Base-by-base conservation (phyloP, 768 basidiomycete species). In the Suillus fuscotomentosus region DNA sequence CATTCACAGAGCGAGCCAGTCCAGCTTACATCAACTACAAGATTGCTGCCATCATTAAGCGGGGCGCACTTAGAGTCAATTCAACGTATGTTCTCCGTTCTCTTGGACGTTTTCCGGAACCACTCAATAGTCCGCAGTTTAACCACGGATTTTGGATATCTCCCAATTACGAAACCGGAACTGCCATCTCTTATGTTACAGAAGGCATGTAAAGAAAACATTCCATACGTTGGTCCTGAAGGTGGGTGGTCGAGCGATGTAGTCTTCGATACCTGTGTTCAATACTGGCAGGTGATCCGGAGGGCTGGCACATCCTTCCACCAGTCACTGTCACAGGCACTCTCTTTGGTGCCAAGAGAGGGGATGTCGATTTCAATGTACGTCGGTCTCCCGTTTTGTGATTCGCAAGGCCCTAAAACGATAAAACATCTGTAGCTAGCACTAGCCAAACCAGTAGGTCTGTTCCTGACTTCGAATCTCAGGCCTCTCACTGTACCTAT, bases 11-110 rank as follows among this genome's bases (percentile, higher is more conserved):
- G 71, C 77, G 83, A 34, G 84, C 82, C 1, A 83, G 84, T 53
- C 81, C 82, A 1, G 83, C 79, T 17, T 86, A 85, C 66, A 78
- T 88, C 60, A 86, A 87, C 63, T 88, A 88, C 70, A 81, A 78
- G 68, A 68, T 86, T 9, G 70, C 79, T 15, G 82, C 84, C 31
- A 86, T 80, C 1, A 71, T 87, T 39, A 82, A 79, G 68, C 81
- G 84, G 24, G 78, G 82, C 1, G 72, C 79, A 20, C 72, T 88
- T 63, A 82, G 77, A 67, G 79, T 82, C 3, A 82, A 87, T 68
- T 80, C 84, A 63, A 80, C 75, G 75, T 53, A 15, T 54, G 27
- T 53, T 20, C 0, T 22, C 60, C 53, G 17, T 10, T 15, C 10
- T n/a, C 17, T 38, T 10, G 4, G 24, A 59, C 27, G 31, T 15